Percentiles rank a stretch among this genome's conserved stretches.
These are phyloP conservation scores for Theileria parva DNA, from an alignment of 169 alveolate species.

Conservation along the genomic window DNA sequence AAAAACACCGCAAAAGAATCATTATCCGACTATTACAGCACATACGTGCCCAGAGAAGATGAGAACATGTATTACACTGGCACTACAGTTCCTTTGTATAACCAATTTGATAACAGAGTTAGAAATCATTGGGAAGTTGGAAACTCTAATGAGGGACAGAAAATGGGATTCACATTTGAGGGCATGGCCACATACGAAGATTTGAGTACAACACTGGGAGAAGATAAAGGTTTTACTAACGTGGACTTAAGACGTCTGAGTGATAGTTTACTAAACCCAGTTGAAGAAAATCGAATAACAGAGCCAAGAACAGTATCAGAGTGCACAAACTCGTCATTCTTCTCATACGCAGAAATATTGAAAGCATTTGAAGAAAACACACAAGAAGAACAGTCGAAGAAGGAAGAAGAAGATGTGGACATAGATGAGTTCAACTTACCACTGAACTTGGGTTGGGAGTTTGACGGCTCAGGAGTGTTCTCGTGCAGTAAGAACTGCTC, in stretches of 20 bases:
- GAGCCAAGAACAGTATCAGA: not conserved
- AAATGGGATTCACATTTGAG: no score
- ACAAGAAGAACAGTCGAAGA: not conserved
- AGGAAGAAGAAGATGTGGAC: not conserved
- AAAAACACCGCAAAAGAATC: no score
- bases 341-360: not conserved
- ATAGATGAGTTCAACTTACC: not conserved
- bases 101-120: no score
- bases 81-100: no score
- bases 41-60: not conserved
- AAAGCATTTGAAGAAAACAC: not conserved
- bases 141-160: no score
- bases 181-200: not conserved
- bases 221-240: not conserved
- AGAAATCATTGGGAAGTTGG: no score
- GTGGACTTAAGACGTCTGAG: not conserved
- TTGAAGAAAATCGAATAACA: slow-evolving; percentile 2
- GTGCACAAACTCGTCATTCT: not conserved
- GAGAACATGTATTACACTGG: not conserved
- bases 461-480: slow-evolving; percentile 49
- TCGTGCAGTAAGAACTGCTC: slow-evolving; percentile 8
- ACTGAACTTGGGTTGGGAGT: slow-evolving; percentile 19
- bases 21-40: not conserved
- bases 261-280: not conserved
- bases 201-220: not conserved